Percentiles rank a stretch among this genome's conserved stretches.
Conservation (phyloP, 495 filamentous ascomycete genomes). For the Tuber calosporum region DNA sequence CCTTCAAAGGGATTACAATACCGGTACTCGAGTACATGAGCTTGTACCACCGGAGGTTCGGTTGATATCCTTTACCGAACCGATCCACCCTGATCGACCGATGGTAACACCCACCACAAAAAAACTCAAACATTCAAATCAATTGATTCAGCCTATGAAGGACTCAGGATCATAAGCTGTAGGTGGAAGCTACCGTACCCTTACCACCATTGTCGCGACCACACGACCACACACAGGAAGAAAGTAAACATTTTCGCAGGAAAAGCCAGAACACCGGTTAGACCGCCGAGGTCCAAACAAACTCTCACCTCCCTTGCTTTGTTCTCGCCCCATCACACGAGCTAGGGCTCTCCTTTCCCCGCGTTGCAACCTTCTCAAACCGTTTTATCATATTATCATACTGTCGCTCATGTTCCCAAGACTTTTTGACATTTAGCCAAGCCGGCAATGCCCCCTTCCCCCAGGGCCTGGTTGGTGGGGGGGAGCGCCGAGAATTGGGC, state of each 20-base stretch:
- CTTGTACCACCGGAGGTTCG: not conserved
- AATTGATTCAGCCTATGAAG: not conserved
- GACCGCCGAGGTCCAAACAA: not conserved
- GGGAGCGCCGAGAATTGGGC: not conserved
- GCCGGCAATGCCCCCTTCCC: not conserved
- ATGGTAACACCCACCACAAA: constrained; percentile 2
- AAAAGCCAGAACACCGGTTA: not conserved
- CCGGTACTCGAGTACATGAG: too few relatives aligned
- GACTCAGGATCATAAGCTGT: not conserved
- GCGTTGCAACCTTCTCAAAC: not conserved
- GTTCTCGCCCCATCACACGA: not conserved
- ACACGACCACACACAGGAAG: not conserved
- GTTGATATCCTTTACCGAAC: not conserved
- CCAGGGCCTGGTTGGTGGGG: not conserved
- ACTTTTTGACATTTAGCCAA: not conserved
- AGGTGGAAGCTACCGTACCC: not conserved
- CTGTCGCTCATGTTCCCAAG: not conserved
- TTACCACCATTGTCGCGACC: too few relatives aligned
- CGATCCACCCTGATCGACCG: not conserved
- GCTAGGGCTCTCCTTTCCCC: not conserved
- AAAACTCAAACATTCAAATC: not conserved
- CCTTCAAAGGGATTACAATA: not conserved
- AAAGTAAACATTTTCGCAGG: not conserved
- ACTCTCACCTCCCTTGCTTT: not conserved
- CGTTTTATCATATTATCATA: too few relatives aligned